These are phyloP conservation scores for Abrus pulchellus DNA, from an alignment of 306 rosid species.

Conservation along the genomic window DNA sequence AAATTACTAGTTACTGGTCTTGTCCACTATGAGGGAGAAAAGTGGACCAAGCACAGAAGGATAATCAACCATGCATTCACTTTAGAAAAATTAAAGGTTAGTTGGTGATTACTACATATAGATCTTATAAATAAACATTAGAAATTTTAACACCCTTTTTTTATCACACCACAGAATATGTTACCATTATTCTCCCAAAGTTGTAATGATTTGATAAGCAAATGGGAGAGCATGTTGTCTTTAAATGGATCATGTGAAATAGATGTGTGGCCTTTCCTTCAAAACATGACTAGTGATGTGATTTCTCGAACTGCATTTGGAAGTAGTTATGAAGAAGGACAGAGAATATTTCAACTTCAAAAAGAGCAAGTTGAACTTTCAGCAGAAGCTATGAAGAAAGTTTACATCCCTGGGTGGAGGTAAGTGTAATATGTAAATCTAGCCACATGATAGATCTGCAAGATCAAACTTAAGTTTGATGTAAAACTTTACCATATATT, in stretches of 20 bases:
- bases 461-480: too few relatives aligned
- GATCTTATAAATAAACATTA: background rate
- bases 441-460: too few relatives aligned
- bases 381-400: background rate
- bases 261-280: background rate
- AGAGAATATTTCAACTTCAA: too few relatives aligned
- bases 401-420: background rate
- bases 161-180: background rate
- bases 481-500: too few relatives aligned
- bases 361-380: too few relatives aligned
- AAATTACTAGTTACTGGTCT: constrained; percentile 41
- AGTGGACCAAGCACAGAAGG: constrained; percentile 63
- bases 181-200: background rate
- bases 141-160: too few relatives aligned
- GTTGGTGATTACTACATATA: background rate
- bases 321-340: too few relatives aligned
- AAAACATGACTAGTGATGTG: too few relatives aligned
- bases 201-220: background rate
- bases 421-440: background rate
- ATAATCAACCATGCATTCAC: constrained; percentile 62
- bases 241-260: background rate
- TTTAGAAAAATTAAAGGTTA: constrained; percentile 61
- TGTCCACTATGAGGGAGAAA: constrained; percentile 43
- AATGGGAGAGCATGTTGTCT: background rate
- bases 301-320: too few relatives aligned